Evolutionary conservation across 805 yeast species (phyloP).

Genomic region (Sugiyamaella marilandica): DNA sequence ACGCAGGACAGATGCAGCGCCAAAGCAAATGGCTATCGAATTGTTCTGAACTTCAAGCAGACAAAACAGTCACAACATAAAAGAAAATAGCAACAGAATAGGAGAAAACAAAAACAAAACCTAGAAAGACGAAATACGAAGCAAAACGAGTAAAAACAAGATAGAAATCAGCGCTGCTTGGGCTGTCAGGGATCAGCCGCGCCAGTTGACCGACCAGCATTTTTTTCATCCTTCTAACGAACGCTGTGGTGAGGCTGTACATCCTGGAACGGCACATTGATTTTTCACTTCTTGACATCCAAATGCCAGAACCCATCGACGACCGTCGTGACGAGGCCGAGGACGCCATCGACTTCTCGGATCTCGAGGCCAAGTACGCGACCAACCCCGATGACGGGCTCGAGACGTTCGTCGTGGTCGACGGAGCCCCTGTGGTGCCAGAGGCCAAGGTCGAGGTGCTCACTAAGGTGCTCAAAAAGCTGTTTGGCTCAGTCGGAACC

Average conservation of each 20-base stretch:
- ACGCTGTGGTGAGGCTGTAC: background rate
- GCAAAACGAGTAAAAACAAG: too few relatives aligned
- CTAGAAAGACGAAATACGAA: too few relatives aligned
- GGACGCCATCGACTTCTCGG: conserved; percentile 66
- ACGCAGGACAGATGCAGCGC: too few relatives aligned
- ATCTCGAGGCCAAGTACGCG: conserved; percentile 71
- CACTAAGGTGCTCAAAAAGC: conserved; percentile 77
- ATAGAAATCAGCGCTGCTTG: too few relatives aligned
- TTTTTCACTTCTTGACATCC: conserved; percentile 1
- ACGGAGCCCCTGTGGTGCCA: conserved; percentile 95
- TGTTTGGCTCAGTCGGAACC: conserved; percentile 72
- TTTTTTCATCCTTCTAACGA: too few relatives aligned
- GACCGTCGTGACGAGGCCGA: conserved; percentile 1
- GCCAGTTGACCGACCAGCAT: too few relatives aligned
- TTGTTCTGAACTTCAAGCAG: too few relatives aligned
- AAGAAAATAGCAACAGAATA: too few relatives aligned
- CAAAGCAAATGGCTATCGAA: too few relatives aligned
- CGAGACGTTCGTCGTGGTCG: conserved; percentile 78
- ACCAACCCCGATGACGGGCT: conserved; percentile 58
- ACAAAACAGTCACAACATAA: too few relatives aligned
- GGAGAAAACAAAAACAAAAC: too few relatives aligned
- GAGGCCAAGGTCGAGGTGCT: conserved; percentile 79
- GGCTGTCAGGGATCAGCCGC: too few relatives aligned
- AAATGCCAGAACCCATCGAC: conserved; percentile 18
- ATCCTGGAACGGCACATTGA: background rate